Base-by-base conservation (phyloP, 2,329 filamentous ascomycete species). In the Penicillium decumbens region DNA sequence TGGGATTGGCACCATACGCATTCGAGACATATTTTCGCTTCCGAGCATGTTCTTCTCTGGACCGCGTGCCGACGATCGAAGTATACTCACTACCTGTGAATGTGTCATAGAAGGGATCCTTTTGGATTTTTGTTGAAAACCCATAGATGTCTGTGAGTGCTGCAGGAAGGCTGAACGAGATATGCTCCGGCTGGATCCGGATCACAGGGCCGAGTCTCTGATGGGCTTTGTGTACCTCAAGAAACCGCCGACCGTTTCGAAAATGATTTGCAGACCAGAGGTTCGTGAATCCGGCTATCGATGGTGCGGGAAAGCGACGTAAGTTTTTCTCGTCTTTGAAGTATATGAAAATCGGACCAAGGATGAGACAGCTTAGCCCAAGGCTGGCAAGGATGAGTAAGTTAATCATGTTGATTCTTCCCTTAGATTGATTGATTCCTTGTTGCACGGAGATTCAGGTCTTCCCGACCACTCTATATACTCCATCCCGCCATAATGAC, bases 91-190 rank as follows among this genome's bases (percentile, higher is more conserved):
- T 39, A 33, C 43, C 25, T 37, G 32, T 39, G 43, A 45, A 38
- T 27, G 32, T 38, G 43, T 27, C 33, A 27, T 45, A 45, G 43
- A 45, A 45, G 32, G 20, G 23, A 37, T 45, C 43, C 43, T 45
- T 45, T 25, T 38, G 32, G 24, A 37, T 13, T 10, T 25, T 28
- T 8, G 43, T 45, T 45, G 20, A 10, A 39, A 27, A 28, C 13
- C 43, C 43, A 37, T 45, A 45, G 15, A 45, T 45, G 43, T 45
- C 43, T 20, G 7, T 39, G 23, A 38, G 24, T 15, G 43, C 43
- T 30, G 24, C 32, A 25, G 32, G 43, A 28, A 25, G 12, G 43
- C 12, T 45, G 33, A 45, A 45, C 13, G 43, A 45, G 35, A 45
- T 37, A 28, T 45, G 43, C 23, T 45, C 25, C 24, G 43, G 43